Conservation (phyloP, 805 yeast species). For the Saturnispora diversa region DNA sequence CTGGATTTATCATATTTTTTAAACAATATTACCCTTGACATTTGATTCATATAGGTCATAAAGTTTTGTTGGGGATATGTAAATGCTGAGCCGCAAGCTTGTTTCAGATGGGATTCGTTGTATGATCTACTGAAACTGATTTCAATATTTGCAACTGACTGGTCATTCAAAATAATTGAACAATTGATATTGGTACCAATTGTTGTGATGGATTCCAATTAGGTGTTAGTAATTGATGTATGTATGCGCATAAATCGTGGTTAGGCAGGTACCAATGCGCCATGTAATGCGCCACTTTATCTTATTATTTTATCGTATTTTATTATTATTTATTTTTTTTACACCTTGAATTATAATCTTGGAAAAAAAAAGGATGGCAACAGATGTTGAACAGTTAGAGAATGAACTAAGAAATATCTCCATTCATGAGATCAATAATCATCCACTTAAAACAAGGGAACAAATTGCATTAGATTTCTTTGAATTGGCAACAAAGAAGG, state of each 20-base stretch:
- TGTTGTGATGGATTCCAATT: no score
- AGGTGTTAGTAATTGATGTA: no score
- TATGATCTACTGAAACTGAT: background rate
- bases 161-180: no score
- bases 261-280: no score
- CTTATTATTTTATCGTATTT: no score
- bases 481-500: constrained; percentile 65
- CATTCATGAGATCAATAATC: constrained; percentile 21
- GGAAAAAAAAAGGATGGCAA: background rate
- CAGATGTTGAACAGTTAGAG: constrained; percentile 17
- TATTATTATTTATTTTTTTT: no score
- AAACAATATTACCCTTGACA: background rate
- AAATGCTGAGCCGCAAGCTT: constrained; percentile 3
- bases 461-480: constrained; percentile 52
- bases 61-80: background rate
- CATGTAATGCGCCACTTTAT: no score
- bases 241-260: no score
- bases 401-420: constrained; percentile 20
- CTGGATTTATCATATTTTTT: constrained; percentile 6
- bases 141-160: background rate
- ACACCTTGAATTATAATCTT: no score
- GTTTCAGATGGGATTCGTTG: constrained; percentile 9
- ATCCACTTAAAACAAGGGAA: constrained; percentile 27
- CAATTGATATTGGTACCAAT: no score
- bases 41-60: constrained; percentile 7